A percentile compares a stretch with the other conserved stretches of the same genome.
These are phyloP conservation scores for Suillus subluteus DNA, from an alignment of 768 basidiomycete genomes.

Conservation along the genomic window DNA sequence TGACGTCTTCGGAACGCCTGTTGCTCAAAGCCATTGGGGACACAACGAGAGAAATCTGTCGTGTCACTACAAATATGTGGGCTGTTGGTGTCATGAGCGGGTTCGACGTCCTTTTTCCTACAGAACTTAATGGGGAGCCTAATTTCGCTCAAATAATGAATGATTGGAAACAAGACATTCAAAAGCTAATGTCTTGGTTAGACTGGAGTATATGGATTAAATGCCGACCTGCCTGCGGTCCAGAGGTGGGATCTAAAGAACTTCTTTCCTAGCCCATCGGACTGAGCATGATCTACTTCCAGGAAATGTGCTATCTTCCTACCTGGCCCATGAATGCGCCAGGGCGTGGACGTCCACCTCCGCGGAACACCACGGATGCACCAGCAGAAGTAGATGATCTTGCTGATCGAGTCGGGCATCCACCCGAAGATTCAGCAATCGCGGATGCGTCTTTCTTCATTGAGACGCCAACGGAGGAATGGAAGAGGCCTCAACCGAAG, in stretches of 20 bases:
- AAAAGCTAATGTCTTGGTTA: conserved; percentile 23
- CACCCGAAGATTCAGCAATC: background rate
- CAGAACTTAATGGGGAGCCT: background rate
- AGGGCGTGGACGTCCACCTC: background rate
- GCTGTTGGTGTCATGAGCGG: conserved; percentile 20
- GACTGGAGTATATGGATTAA: conserved; percentile 30
- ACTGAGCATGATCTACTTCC: background rate
- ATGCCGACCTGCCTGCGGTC: conserved; percentile 21
- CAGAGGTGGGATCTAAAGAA: conserved; percentile 17
- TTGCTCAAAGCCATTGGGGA: conserved; percentile 16
- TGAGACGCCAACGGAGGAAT: conserved; percentile 14
- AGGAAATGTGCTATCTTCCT: conserved; percentile 34
- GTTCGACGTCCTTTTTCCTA: background rate
- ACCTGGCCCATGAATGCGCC: conserved; percentile 24
- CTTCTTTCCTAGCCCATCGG: background rate
- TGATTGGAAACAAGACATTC: conserved; percentile 16
- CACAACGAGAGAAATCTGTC: conserved; percentile 23
- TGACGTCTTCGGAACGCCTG: conserved; percentile 19
- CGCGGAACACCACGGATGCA: no score
- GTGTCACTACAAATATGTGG: conserved; percentile 25
- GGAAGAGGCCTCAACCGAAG: conserved; percentile 27
- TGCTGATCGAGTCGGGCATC: background rate
- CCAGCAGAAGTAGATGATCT: background rate
- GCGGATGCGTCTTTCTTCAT: background rate
- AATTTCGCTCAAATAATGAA: conserved; percentile 10